Percentiles rank a stretch among this genome's conserved stretches.
phyloP scores from a whole-genome alignment of 129 eudicot species.

The Saussurea involucrata region DNA sequence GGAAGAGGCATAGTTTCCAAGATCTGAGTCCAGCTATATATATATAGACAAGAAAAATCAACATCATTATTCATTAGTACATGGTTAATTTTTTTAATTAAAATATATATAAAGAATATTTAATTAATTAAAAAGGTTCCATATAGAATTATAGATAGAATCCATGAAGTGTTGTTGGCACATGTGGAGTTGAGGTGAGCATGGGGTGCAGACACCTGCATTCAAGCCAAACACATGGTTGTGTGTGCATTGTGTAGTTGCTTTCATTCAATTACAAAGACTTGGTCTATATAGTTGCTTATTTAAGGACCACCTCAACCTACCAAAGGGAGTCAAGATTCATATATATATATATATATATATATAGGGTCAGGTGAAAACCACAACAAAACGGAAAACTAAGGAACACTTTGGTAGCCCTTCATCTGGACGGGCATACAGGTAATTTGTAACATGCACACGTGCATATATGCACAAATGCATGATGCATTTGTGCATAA shows the following conservation, averaged over 20 bases:
- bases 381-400: too few relatives aligned
- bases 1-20: conserved; percentile 69
- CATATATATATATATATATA: conserved; percentile 5
- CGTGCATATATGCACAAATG: too few relatives aligned
- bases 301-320: conserved; percentile 16
- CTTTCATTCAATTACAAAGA: conserved; percentile 1
- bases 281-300: too few relatives aligned
- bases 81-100: too few relatives aligned
- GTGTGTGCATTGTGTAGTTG: conserved; percentile 8
- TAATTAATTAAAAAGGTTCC: neutral
- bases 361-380: too few relatives aligned
- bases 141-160: neutral
- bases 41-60: conserved; percentile 3
- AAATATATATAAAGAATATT: neutral
- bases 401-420: too few relatives aligned
- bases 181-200: conserved; percentile 1
- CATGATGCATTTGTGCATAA: too few relatives aligned
- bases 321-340: conserved; percentile 24
- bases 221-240: conserved; percentile 16
- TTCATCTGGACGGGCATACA: too few relatives aligned
- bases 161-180: neutral
- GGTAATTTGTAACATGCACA: too few relatives aligned
- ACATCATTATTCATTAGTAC: neutral
- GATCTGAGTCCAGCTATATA: conserved; percentile 83
- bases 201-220: conserved; percentile 1